Percentiles rank a stretch among this genome's conserved stretches.
phyloP scores from a whole-genome alignment of 2,329 filamentous ascomycete genomes.

The Grosmannia huntii region DNA sequence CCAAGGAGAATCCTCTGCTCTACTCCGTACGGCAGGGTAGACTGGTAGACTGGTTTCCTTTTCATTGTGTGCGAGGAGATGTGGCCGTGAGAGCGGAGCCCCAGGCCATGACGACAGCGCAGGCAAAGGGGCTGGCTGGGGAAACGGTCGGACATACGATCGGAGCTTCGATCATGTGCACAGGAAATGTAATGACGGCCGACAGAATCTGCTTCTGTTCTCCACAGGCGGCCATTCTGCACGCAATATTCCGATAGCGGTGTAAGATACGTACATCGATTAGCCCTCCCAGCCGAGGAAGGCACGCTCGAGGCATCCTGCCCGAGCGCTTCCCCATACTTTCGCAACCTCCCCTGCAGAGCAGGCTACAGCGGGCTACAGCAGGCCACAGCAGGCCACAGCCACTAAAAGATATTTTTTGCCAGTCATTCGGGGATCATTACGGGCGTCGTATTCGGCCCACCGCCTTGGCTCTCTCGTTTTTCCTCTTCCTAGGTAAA shows the following conservation, averaged over 20 bases:
- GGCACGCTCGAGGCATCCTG: neutral
- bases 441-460: neutral
- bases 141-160: conserved; percentile 11
- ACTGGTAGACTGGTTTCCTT: too few relatives aligned
- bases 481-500: neutral
- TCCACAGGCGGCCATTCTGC: neutral
- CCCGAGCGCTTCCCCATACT: neutral
- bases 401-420: neutral
- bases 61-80: too few relatives aligned
- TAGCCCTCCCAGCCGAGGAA: neutral
- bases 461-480: neutral
- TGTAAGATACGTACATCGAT: too few relatives aligned
- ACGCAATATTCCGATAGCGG: too few relatives aligned
- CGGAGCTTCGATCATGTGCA: conserved; percentile 8
- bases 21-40: neutral
- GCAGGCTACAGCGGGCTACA: too few relatives aligned
- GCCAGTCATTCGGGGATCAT: neutral
- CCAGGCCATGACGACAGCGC: neutral
- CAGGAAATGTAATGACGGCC: conserved; percentile 2
- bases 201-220: neutral
- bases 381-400: neutral
- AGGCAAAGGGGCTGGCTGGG: neutral
- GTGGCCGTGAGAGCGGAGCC: too few relatives aligned
- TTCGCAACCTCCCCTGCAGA: neutral
- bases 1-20: neutral